These are phyloP conservation scores for Suillus alpinus DNA, from an alignment of 768 basidiomycete species.

Conservation along the genomic window DNA sequence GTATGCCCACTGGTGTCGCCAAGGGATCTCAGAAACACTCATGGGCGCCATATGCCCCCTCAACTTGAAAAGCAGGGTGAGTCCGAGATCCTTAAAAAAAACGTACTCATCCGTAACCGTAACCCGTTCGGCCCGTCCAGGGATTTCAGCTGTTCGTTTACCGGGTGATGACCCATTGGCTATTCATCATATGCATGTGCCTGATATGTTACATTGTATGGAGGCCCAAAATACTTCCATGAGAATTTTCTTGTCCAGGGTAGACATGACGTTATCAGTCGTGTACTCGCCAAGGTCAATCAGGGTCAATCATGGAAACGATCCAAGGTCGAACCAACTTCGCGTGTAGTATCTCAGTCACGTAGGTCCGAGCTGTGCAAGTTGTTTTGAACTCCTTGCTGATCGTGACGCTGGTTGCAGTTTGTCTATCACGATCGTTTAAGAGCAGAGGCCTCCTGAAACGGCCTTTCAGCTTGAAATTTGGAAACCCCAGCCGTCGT, in stretches of 20 bases:
- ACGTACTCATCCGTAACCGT: background rate
- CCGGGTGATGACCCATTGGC: background rate
- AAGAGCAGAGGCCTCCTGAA: background rate
- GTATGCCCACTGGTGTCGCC: background rate
- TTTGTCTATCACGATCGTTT: background rate
- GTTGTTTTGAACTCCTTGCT: background rate
- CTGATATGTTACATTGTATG: background rate
- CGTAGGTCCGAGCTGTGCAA: background rate
- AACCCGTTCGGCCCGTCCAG: background rate
- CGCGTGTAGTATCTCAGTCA: background rate
- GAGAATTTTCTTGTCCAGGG: background rate
- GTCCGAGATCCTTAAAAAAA: background rate
- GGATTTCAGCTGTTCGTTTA: background rate
- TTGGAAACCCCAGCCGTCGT: background rate
- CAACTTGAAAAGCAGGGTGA: too few relatives aligned
- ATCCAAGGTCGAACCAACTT: background rate
- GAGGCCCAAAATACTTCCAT: background rate
- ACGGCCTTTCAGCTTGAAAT: background rate
- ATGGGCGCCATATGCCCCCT: background rate
- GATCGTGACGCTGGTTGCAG: background rate
- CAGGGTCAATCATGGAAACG: background rate
- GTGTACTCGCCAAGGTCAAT: background rate
- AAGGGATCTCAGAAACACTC: background rate
- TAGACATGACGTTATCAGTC: background rate
- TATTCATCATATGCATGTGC: background rate